phyloP scores from a whole-genome alignment of 768 basidiomycete genomes.

The Mycena sanguinolenta region DNA sequence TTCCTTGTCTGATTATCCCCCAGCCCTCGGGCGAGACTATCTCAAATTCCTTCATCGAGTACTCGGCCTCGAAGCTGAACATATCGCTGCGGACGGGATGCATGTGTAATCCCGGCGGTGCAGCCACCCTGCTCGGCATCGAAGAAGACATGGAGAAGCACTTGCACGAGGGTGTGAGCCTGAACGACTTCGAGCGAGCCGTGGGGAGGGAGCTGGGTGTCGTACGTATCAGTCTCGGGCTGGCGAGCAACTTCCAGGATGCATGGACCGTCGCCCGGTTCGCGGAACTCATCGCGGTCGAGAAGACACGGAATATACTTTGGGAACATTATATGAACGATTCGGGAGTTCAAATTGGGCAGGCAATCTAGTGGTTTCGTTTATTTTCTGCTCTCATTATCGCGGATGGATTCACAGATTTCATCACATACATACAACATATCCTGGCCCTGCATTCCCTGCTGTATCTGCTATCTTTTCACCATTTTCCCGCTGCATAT shows the following conservation, averaged over 20 bases:
- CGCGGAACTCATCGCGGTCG: slow-evolving; percentile 58
- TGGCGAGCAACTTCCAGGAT: slow-evolving; percentile 85
- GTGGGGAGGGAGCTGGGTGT: slow-evolving; percentile 82
- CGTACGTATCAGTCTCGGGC: slow-evolving; percentile 82
- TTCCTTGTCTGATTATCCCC: slow-evolving; percentile 9
- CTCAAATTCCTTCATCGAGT: slow-evolving; percentile 80
- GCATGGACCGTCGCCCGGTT: slow-evolving; percentile 71
- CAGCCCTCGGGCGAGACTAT: slow-evolving; percentile 78
- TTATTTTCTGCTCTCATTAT: slow-evolving; percentile 23
- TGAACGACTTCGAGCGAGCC: slow-evolving; percentile 69
- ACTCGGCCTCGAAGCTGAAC: slow-evolving; percentile 70
- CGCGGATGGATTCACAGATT: slow-evolving; percentile 14
- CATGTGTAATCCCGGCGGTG: slow-evolving; percentile 90
- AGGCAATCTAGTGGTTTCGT: slow-evolving; percentile 45
- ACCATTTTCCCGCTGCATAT: slow-evolving; percentile 4
- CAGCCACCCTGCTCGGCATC: slow-evolving; percentile 78
- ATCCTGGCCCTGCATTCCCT: slow-evolving; percentile 16
- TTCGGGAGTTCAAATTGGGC: slow-evolving; percentile 44
- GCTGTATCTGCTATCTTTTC: slow-evolving; percentile 26
- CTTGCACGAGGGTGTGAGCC: slow-evolving; percentile 70
- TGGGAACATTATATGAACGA: slow-evolving; percentile 56
- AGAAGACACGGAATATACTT: slow-evolving; percentile 49
- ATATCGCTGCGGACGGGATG: slow-evolving; percentile 88
- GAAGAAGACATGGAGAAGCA: slow-evolving; percentile 73
- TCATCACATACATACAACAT: slow-evolving; percentile 21